phyloP scores from a whole-genome alignment of 345 rosid species.

The Syzygium grande region DNA sequence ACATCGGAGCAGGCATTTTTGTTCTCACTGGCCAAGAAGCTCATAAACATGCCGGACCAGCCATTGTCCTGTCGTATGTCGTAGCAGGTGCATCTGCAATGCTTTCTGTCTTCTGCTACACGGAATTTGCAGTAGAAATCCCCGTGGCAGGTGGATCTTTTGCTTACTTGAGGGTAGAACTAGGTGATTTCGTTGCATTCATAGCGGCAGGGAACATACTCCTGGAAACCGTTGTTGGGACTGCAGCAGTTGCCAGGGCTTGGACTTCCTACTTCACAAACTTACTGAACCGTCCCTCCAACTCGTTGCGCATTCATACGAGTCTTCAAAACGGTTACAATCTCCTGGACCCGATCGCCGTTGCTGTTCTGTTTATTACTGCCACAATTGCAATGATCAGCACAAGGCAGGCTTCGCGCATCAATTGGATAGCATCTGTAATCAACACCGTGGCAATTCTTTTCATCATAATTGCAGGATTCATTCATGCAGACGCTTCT shows the following conservation, averaged over 20 bases:
- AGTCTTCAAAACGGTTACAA: slow-evolving; percentile 17
- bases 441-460: slow-evolving; percentile 35
- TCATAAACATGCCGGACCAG: slow-evolving; percentile 33
- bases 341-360: slow-evolving; percentile 55
- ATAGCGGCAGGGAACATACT: slow-evolving; percentile 51
- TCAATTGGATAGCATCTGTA: slow-evolving; percentile 48
- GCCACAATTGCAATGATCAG: slow-evolving; percentile 40
- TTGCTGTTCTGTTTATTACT: slow-evolving; percentile 25
- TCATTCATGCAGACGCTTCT: slow-evolving; percentile 39
- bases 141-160: slow-evolving; percentile 67
- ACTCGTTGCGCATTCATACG: slow-evolving; percentile 39
- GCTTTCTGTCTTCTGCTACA: slow-evolving; percentile 63
- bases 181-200: slow-evolving; percentile 47
- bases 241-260: slow-evolving; percentile 49
- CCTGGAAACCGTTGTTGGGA: slow-evolving; percentile 39
- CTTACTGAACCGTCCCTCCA: slow-evolving; percentile 24
- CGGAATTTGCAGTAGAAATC: slow-evolving; percentile 52
- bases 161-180: slow-evolving; percentile 45
- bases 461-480: slow-evolving; percentile 42
- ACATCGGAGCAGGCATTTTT: slow-evolving; percentile 48
- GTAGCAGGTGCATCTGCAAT: slow-evolving; percentile 42
- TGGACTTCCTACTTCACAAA: slow-evolving; percentile 61
- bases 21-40: slow-evolving; percentile 48
- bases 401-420: slow-evolving; percentile 38
- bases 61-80: slow-evolving; percentile 41